Conservation (phyloP, 768 basidiomycete genomes). For the Myochromella boudieri region DNA sequence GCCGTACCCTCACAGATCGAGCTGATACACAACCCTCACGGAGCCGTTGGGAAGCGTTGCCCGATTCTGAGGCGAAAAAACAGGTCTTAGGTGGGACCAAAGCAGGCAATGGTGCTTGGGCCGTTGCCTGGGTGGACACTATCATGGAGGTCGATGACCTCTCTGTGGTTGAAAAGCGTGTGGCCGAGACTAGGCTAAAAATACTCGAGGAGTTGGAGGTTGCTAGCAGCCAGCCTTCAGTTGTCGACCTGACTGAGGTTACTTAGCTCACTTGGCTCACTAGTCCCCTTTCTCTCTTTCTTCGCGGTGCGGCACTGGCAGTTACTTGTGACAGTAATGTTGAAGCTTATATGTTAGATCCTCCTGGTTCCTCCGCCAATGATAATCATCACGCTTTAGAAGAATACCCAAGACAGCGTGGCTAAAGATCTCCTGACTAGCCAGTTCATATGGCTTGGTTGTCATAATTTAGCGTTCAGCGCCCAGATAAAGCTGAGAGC, state of each 20-base stretch:
- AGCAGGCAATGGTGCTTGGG: conserved; percentile 80
- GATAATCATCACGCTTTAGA: too few relatives aligned
- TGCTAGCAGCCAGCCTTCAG: neutral
- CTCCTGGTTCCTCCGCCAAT: too few relatives aligned
- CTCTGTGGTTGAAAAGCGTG: neutral
- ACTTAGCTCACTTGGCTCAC: conserved; percentile 7
- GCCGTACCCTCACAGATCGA: conserved; percentile 51
- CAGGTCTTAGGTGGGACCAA: conserved; percentile 69
- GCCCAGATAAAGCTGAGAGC: too few relatives aligned
- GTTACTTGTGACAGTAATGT: too few relatives aligned
- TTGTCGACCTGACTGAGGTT: conserved; percentile 1
- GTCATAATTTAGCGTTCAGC: too few relatives aligned
- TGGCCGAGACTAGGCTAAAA: neutral
- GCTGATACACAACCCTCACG: conserved; percentile 74
- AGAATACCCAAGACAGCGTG: too few relatives aligned
- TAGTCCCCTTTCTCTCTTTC: too few relatives aligned
- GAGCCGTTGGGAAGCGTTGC: conserved; percentile 58
- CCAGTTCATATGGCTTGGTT: too few relatives aligned
- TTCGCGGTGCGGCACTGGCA: too few relatives aligned
- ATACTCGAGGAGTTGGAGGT: conserved; percentile 3
- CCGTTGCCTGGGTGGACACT: conserved; percentile 74
- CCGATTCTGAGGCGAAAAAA: conserved; percentile 40
- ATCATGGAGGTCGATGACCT: conserved; percentile 35
- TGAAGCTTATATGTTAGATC: too few relatives aligned
- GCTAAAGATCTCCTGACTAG: too few relatives aligned